Percentiles rank a stretch among this genome's conserved stretches.
Evolutionary conservation across 352 stramenopile genomes (phyloP).

Genomic region (Globisporangium camurandrum): DNA sequence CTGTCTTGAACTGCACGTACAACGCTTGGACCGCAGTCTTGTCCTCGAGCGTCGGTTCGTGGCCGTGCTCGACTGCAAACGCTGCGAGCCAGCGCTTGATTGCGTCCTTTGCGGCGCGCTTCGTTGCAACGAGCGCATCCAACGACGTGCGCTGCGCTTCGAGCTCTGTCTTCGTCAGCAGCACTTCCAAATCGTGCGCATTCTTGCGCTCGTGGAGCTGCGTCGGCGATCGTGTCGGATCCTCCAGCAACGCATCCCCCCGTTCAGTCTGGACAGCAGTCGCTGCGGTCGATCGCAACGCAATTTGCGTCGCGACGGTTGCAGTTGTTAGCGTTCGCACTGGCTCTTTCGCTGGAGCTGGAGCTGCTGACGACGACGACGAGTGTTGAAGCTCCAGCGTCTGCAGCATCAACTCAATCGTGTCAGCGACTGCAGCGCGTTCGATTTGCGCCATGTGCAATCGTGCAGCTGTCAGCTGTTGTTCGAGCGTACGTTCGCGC

Average conservation of each 20-base stretch:
- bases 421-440: slow-evolving; percentile 27
- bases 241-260: slow-evolving; percentile 15
- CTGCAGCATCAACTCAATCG: slow-evolving; percentile 33
- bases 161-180: slow-evolving; percentile 37
- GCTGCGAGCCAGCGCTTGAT: slow-evolving; percentile 63
- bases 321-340: too few species aligned
- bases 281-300: not conserved
- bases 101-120: slow-evolving; percentile 39
- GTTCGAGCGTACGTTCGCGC: slow-evolving; percentile 27
- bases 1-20: slow-evolving; percentile 70
- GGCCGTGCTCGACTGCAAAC: slow-evolving; percentile 38
- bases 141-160: slow-evolving; percentile 25
- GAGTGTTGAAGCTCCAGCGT: slow-evolving; percentile 22
- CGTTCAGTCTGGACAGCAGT: slow-evolving; percentile 8
- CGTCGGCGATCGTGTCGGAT: too few species aligned
- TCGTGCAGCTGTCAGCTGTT: slow-evolving; percentile 17
- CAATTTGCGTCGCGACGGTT: not conserved
- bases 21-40: slow-evolving; percentile 71
- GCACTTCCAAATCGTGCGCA: slow-evolving; percentile 29
- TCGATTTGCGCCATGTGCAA: slow-evolving; percentile 29
- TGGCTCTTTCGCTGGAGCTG: too few species aligned
- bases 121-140: slow-evolving; percentile 23
- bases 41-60: slow-evolving; percentile 67
- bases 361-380: too few species aligned
- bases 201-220: slow-evolving; percentile 33